Base-by-base conservation (phyloP, 306 rosid species). In the barrel medic (Medicago truncatula) region DNA sequence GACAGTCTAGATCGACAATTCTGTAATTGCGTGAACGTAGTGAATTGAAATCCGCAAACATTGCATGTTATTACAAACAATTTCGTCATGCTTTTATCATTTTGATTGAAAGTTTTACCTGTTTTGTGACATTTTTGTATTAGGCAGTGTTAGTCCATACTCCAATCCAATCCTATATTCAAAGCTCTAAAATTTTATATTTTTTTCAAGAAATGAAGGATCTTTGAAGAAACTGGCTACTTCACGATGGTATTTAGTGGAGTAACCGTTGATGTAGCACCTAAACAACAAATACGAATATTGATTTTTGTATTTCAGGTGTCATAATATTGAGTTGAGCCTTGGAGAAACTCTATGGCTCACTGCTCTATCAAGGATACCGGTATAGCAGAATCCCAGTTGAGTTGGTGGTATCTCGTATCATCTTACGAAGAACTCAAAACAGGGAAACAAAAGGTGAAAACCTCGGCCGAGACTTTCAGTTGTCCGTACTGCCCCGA, bases 401-500 rank as follows among this genome's bases (percentile, higher is more conserved):
- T 92, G 76, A 83, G 74, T 31, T 90, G 87, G 83, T 82, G 75
- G 85, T 88, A 86, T 58, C 85, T 69, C 20, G 90, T 80, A 70
- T 83, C 78, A 73, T 86, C 86, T 62, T 90, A 90, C 25, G 89
- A 86, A 73, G 91, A 86, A 65, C 86, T 95, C 75, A 89, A 83
- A 84, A 84, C 65, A 80, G 97, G 97, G 73, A 83, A 69, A 7
- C 86, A 63, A 81, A 70, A 41, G 18, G 93, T 95, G 82, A 90
- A 82, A 89, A 71, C 41, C 76, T 74, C 87, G 5, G 88, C 91
- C 0, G 96, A 85, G 73, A 82, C 85, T 59, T 92, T 89, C 73
- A 67, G 62, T 85, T 96, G 99, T 84, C 98, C 99, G 8, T 96
- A 80, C 78, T 96, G 98, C 77, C 84, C 88, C 1, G 89, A 43